Evolutionary conservation across 495 filamentous ascomycete species (phyloP).

Genomic region (Alectoria sarmentosa): DNA sequence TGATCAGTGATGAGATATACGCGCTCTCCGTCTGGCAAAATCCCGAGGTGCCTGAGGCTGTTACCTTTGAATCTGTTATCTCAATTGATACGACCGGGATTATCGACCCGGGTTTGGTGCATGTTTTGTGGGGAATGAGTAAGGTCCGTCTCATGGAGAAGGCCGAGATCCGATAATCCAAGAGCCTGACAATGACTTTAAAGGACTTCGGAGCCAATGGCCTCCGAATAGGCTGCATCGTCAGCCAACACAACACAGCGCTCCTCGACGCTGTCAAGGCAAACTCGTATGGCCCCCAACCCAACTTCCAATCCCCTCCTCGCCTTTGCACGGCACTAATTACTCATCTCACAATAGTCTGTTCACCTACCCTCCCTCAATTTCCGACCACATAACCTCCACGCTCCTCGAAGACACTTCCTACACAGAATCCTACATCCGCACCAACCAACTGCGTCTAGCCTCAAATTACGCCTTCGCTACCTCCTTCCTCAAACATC

Average conservation of each 20-base stretch:
- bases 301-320: neutral
- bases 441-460: neutral
- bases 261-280: neutral
- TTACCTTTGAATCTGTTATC: conserved; percentile 46
- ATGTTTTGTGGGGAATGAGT: conserved; percentile 54
- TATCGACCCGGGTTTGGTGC: conserved; percentile 46
- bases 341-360: neutral
- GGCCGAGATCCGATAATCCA: conserved; percentile 48
- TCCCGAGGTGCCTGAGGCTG: conserved; percentile 25
- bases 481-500: neutral
- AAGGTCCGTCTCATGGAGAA: conserved; percentile 55
- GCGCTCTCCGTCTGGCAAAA: conserved; percentile 47
- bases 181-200: conserved; percentile 18
- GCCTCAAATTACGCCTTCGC: neutral
- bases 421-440: neutral
- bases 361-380: neutral
- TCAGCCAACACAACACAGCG: neutral
- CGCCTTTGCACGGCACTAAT: neutral
- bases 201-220: conserved; percentile 5
- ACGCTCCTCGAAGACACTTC: neutral
- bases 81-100: conserved; percentile 41
- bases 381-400: conserved; percentile 6
- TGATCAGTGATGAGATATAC: conserved; percentile 60
- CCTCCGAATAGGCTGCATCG: conserved; percentile 3
- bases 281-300: neutral